Evolutionary conservation across 164 flowering plant species (phyloP), one percentile per base, ranked within the genome.

Genomic region (Piper betle): DNA sequence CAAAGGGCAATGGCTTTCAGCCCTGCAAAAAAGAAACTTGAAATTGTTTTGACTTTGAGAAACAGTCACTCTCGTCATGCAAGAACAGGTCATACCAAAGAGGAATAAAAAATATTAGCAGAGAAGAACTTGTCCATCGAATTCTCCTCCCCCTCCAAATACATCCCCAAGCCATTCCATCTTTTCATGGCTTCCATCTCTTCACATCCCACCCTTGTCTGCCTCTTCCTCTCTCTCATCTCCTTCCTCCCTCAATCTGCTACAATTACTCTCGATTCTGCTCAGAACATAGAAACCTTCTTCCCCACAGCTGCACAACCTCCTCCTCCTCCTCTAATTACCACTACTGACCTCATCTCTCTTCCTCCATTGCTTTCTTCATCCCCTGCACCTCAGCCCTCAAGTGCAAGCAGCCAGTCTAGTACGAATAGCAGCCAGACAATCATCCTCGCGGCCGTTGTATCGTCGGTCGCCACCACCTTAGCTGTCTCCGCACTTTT

Each of bases 391-490:
- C 33, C 33, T 25, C 33, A 25, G 33, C 33, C 33, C 33, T 25
- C 33, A 25, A 25, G 33, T 25, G 33, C 33, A 25, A 25, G 33
- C 33, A 25, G 33, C 33, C 33, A 1, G 33, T 25, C 33, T 25
- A 40, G 41, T 18, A 6, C 41, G 55, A 9, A 56, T 37, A 5
- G 52, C 75, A 0, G 46, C 72, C 1, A n/a, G 25, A 33, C 53
- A 37, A 6, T n/a, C 40, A 12, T 63, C 0, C 77, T 87, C 9
- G 79, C 59, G 60, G 93, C 88, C 2, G 82, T 88, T 9, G 86
- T 62, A 0, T 79, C 71, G 10, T 84, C 98, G 0, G 93, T 89
- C 0, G 91, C 83, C 1, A 61, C 75, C 65, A 84, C 95, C 25
- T 52, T 87, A 1, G 77, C 81, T 4, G n/a, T 86, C 5, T 79